Conservation (phyloP, 2,329 filamentous ascomycete species). For the Aspergillus amoenus region DNA sequence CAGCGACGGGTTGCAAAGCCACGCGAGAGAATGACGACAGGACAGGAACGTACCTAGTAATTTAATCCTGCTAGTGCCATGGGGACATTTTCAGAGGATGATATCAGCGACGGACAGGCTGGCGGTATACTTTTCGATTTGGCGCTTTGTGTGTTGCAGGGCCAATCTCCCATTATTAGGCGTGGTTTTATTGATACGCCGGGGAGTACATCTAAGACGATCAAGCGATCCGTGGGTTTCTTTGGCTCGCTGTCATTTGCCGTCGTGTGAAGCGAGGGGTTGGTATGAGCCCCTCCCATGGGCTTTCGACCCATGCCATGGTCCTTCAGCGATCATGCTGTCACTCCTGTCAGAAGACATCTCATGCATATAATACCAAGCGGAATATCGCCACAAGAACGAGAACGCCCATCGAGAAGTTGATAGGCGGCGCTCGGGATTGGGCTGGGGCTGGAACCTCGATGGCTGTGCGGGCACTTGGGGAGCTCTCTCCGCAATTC, state of each 20-base stretch:
- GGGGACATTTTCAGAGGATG: not conserved
- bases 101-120: not conserved
- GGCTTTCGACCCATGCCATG: not conserved
- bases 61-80: not conserved
- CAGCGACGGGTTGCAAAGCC: not conserved
- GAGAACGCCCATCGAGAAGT: not conserved
- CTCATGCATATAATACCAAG: not conserved
- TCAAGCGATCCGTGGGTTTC: conserved; percentile 11
- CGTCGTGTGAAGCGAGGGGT: conserved; percentile 3
- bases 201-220: not conserved
- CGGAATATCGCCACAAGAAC: not conserved
- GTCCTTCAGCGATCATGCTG: not conserved
- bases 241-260: conserved; percentile 2
- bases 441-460: conserved; percentile 2
- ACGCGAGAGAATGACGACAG: not conserved
- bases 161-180: not conserved
- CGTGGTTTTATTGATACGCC: not conserved
- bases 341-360: conserved; percentile 5
- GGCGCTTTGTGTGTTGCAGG: not conserved
- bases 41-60: not conserved
- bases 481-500: conserved; percentile 22
- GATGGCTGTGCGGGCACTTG: conserved; percentile 10
- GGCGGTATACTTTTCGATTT: not conserved
- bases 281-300: conserved; percentile 10
- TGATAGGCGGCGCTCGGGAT: not conserved